Evolutionary conservation across 306 rosid genomes (phyloP), one percentile per base, ranked within the genome.

Genomic region (Ceratonia siliqua): DNA sequence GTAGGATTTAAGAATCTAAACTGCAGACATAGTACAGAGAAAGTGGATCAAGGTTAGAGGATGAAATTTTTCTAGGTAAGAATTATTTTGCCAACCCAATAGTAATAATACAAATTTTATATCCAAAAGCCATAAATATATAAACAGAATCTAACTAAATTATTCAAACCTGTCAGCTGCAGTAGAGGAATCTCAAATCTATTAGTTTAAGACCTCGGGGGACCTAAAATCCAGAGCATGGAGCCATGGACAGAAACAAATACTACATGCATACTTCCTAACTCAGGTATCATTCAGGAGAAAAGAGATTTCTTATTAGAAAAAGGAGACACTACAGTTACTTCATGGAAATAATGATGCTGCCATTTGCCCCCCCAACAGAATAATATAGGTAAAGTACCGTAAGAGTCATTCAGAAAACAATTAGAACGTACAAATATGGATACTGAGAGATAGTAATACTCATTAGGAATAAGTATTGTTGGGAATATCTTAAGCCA

Each of bases 221-320:
- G 52, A 52, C 13, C 48, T 36, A 15, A 32, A 53, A 32, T 35
- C 12, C 53, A 38, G 17, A 39, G 57, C 61, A 54, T 0, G n/a
- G n/a, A n/a, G n/a, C n/a, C n/a, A n/a, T n/a, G 22, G 25, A 38
- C 32, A 69, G 62, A 50, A 69, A 70, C 46, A 53, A 70, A 14
- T 14, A 13, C 52, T 36, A 39, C 21, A 22, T 24, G n/a, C 65
- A 54, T 8, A 15, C 9, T 21, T 69, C 24, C 38, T 56, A 27
- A 50, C 25, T 25, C 7, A 48, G 49, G 24, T 69, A 13, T 12
- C 53, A 54, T 18, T 68, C 48, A 5, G 25, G 27, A 52, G 8
- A 14, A 64, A 70, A 53, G 54, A 41, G 20, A 39, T 5, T 10
- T 41, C 18, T 72, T 36, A 56, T 27, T 39, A 25, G 58, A 25